Base-by-base conservation (phyloP, 2,329 filamentous ascomycete species). In the Chalara sp. region DNA sequence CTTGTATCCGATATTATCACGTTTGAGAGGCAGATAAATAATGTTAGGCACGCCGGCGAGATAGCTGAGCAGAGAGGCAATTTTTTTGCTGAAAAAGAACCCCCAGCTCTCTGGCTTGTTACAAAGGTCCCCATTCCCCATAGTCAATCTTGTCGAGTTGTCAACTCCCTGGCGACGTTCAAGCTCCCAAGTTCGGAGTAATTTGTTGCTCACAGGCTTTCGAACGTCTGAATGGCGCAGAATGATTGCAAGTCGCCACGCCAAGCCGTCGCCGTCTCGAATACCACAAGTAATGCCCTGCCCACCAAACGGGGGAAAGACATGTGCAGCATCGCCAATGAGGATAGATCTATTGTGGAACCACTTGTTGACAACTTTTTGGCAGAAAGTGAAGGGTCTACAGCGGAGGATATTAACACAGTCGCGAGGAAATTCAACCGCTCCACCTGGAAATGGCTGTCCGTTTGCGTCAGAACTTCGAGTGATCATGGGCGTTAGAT, bases 251-350 rank as follows among this genome's bases (percentile, higher is more conserved):
- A 54, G 47, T n/a, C 54, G 46, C 54, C 54, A 56, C 7, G 49
- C 50, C 11, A 56, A 39, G 5, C 29, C 35, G 29, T 50, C 29
- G 13, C 44, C 52, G 30, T 56, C 54, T 11, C 52, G 39, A 11
- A 56, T 46, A 3, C 54, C 54, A 7, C 31, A 55, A 6, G 49
- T 47, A 35, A 56, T 54, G 1, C 54, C 54, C 39, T 56, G 54
- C 5, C 54, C 54, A 12, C 49, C 54, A 42, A 56, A 70, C 8
- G 70, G 68, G n/a, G 68, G 69, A 48, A 72, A 71, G 13, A 71
- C 70, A 52, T 72, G 70, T 6, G 69, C 70, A 28, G 70, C 59
- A 53, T 72, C 70, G 2, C 70, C 69, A 37, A 62, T 64, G 0
- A 72, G 56, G 40, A 69, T 59, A 3, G 65, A 62, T 11, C 63